phyloP scores from a whole-genome alignment of 192 early-diverging fungal species.

The Rhizoclosmatium globosum region DNA sequence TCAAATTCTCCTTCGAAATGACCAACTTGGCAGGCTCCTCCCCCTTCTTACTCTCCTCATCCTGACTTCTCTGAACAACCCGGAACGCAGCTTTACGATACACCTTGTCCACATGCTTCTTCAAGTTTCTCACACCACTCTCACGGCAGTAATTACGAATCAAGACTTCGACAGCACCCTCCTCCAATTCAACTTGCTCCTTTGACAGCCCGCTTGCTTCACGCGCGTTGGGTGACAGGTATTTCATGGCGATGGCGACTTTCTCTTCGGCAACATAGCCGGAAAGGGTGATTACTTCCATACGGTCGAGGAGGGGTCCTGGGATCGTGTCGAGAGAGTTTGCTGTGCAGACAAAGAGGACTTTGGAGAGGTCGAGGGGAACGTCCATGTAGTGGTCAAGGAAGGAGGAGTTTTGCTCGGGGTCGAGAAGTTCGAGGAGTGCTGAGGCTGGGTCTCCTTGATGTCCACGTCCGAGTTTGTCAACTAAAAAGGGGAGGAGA shows the following conservation, averaged over 20 bases:
- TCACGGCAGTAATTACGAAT: conserved; percentile 96
- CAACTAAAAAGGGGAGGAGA: conserved; percentile 59
- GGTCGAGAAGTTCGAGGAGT: conserved; percentile 94
- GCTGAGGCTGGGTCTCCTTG: conserved; percentile 99
- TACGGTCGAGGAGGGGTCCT: conserved; percentile 96
- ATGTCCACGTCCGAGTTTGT: conserved; percentile 97
- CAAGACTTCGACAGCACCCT: conserved; percentile 82
- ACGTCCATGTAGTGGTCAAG: conserved; percentile 99
- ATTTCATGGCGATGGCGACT: conserved; percentile 92
- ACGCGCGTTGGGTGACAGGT: conserved; percentile 87
- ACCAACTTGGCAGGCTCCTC: conserved; percentile 57
- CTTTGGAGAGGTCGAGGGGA: conserved; percentile 96
- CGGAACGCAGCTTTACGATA: conserved; percentile 95
- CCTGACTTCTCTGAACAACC: conserved; percentile 70
- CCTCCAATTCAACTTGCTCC: conserved; percentile 40
- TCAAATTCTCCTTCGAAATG: conserved; percentile 77
- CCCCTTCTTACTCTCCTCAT: conserved; percentile 20
- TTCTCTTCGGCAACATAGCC: conserved; percentile 72
- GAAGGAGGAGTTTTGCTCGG: conserved; percentile 97
- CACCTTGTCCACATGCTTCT: conserved; percentile 99
- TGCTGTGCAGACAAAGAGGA: conserved; percentile 99
- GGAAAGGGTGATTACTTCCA: conserved; percentile 97
- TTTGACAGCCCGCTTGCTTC: conserved; percentile 80
- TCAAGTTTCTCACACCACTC: conserved; percentile 96
- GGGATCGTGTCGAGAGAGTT: conserved; percentile 98